These are phyloP conservation scores for Xylaria intraflava DNA, from an alignment of 495 filamentous ascomycete species.

Conservation along the genomic window DNA sequence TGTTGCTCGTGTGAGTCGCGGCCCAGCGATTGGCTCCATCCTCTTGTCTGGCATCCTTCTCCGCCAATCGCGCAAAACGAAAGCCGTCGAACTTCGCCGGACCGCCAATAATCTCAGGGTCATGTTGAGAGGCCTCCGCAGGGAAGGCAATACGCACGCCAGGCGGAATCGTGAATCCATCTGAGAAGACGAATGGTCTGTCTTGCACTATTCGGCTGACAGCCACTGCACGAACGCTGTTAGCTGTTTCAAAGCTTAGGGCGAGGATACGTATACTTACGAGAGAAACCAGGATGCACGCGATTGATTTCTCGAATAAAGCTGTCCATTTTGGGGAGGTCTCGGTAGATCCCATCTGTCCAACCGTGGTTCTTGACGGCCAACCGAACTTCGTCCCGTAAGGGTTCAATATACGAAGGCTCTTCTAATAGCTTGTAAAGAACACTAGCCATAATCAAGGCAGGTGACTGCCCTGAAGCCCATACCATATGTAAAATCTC, in stretches of 20 bases:
- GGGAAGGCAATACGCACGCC: neutral
- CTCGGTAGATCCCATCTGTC: neutral
- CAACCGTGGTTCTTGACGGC: neutral
- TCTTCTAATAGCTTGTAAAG: neutral
- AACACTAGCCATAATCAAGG: neutral
- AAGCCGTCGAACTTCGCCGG: neutral
- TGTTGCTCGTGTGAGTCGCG: neutral
- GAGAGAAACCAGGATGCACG: neutral
- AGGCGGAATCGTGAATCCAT: neutral
- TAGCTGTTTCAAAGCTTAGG: neutral
- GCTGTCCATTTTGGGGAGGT: neutral
- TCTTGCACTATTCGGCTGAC: neutral
- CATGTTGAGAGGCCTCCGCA: neutral
- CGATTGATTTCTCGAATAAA: neutral
- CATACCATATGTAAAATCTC: neutral
- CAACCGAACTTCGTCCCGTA: neutral
- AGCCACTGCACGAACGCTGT: neutral
- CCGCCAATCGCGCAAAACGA: neutral
- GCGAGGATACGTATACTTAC: too few relatives aligned
- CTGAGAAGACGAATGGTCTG: neutral
- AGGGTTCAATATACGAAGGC: neutral
- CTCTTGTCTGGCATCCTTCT: neutral
- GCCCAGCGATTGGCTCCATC: neutral
- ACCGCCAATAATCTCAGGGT: neutral
- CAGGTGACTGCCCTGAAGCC: neutral